These are phyloP conservation scores for Geotrichum restrictum DNA, from an alignment of 1,139 yeast genomes.

Conservation along the genomic window DNA sequence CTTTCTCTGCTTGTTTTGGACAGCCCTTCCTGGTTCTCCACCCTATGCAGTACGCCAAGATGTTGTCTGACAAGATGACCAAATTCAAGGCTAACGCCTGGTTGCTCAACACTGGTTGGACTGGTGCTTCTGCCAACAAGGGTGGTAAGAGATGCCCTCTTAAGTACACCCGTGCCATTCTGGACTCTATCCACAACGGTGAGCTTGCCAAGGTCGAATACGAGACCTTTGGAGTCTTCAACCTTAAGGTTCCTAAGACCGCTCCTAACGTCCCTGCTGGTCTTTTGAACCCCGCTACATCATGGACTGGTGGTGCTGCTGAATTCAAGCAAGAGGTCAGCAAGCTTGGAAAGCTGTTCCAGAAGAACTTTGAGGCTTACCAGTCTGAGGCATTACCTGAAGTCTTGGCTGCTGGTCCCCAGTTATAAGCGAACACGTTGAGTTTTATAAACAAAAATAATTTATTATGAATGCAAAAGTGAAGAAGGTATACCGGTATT, in stretches of 20 bases:
- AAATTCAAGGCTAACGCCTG: constrained; percentile 89
- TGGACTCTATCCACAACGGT: constrained; percentile 93
- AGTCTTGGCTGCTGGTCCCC: constrained; percentile 92
- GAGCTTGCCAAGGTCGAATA: constrained; percentile 73
- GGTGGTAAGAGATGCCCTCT: constrained; percentile 98
- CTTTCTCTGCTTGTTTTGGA: constrained; percentile 98
- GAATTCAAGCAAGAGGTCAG: constrained; percentile 68
- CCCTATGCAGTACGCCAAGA: constrained; percentile 97
- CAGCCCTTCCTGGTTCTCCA: constrained; percentile 98
- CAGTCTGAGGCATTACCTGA: constrained; percentile 77
- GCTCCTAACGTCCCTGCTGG: constrained; percentile 81
- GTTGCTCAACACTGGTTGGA: constrained; percentile 98
- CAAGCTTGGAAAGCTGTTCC: constrained; percentile 71
- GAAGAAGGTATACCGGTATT: not conserved
- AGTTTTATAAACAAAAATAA: not conserved
- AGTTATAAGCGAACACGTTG: constrained; percentile 22
- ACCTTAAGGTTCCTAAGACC: constrained; percentile 78
- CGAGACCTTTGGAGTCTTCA: constrained; percentile 83
- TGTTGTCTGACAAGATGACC: constrained; percentile 89
- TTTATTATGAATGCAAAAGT: not conserved
- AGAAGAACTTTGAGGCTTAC: constrained; percentile 83
- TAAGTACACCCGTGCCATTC: constrained; percentile 94
- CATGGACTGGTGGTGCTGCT: constrained; percentile 71
- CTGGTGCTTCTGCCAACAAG: constrained; percentile 84
- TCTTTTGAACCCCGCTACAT: constrained; percentile 79